Evolutionary conservation across 2,329 filamentous ascomycete genomes (phyloP).

Genomic region (Purpureocillium lavendulum): DNA sequence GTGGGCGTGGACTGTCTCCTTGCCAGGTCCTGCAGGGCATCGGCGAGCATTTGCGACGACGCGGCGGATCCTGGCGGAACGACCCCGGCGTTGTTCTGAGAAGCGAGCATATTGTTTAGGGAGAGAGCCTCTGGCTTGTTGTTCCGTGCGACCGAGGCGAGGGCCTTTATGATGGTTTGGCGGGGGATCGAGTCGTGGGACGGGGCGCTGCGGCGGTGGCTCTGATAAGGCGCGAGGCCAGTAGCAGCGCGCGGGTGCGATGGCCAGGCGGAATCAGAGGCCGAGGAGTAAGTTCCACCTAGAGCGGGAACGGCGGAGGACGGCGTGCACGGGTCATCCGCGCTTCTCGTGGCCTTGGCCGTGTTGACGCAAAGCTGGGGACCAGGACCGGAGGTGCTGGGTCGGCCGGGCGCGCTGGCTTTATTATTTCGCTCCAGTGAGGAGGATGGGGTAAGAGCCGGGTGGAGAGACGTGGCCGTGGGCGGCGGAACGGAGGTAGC

Average conservation of each 20-base stretch:
- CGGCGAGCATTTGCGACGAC: slow-evolving; percentile 55
- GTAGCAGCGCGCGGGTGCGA: too few species aligned
- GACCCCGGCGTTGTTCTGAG: slow-evolving; percentile 25
- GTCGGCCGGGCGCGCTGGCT: slow-evolving; percentile 9
- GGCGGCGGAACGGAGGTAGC: slow-evolving; percentile 31
- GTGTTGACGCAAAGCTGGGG: slow-evolving; percentile 13
- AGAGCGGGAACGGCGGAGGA: slow-evolving; percentile 15
- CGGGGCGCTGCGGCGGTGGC: slow-evolving; percentile 37
- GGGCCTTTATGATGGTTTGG: slow-evolving; percentile 75
- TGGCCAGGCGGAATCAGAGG: not conserved
- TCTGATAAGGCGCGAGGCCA: slow-evolving; percentile 7
- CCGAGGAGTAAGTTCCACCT: slow-evolving; percentile 14
- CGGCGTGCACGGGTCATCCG: slow-evolving; percentile 9
- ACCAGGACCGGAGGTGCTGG: slow-evolving; percentile 9
- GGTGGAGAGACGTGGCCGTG: slow-evolving; percentile 35
- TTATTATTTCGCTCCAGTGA: slow-evolving; percentile 3
- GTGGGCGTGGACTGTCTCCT: slow-evolving; percentile 26
- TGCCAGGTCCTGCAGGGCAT: slow-evolving; percentile 47
- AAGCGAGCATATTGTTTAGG: slow-evolving; percentile 50
- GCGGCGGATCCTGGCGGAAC: slow-evolving; percentile 34
- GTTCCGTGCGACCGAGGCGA: slow-evolving; percentile 58
- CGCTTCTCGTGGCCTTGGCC: slow-evolving; percentile 10
- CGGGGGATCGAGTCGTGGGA: slow-evolving; percentile 60
- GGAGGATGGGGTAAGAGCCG: slow-evolving; percentile 28
- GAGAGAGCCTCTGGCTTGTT: slow-evolving; percentile 56